Percentiles rank a stretch among this genome's conserved stretches.
phyloP scores from a whole-genome alignment of 1,284 basidiomycete species.

The Fomitopsis pinicola region DNA sequence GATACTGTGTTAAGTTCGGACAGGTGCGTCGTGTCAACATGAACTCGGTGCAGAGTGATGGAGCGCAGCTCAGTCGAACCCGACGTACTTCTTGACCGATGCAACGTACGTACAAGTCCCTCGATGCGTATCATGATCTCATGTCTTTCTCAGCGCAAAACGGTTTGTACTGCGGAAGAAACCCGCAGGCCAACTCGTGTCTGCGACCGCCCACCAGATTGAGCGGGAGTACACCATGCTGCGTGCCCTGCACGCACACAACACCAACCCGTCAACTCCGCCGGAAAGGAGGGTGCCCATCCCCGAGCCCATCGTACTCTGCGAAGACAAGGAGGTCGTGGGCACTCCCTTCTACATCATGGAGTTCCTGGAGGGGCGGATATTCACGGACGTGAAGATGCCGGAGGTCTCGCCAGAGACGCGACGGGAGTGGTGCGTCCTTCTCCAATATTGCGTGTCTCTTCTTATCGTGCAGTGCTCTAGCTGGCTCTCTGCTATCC shows the following conservation, averaged over 20 bases:
- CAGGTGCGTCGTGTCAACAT: slow-evolving; percentile 46
- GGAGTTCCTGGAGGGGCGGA: slow-evolving; percentile 90
- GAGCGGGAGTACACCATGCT: slow-evolving; percentile 90
- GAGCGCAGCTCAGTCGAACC: slow-evolving; percentile 68
- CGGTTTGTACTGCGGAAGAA: slow-evolving; percentile 92
- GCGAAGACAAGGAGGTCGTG: slow-evolving; percentile 72
- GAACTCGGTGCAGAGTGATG: not conserved
- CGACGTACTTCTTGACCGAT: slow-evolving; percentile 89
- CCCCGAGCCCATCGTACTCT: slow-evolving; percentile 81
- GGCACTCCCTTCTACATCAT: slow-evolving; percentile 95
- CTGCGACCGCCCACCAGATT: slow-evolving; percentile 89
- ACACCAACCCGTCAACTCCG: slow-evolving; percentile 49
- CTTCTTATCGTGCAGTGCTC: not conserved
- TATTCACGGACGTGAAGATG: slow-evolving; percentile 86
- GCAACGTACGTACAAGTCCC: slow-evolving; percentile 41
- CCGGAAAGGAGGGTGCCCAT: slow-evolving; percentile 68
- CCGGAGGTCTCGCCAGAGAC: slow-evolving; percentile 60
- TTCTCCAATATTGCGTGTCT: not conserved
- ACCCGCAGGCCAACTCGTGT: slow-evolving; percentile 84
- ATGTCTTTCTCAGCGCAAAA: slow-evolving; percentile 36
- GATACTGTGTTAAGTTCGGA: slow-evolving; percentile 53
- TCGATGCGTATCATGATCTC: not conserved
- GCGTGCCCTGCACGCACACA: slow-evolving; percentile 70
- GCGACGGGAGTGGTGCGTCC: slow-evolving; percentile 62
- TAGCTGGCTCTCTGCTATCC: slow-evolving; percentile 77